Conservation (phyloP, 2,329 filamentous ascomycete species). For the Bipolaris victoriae region DNA sequence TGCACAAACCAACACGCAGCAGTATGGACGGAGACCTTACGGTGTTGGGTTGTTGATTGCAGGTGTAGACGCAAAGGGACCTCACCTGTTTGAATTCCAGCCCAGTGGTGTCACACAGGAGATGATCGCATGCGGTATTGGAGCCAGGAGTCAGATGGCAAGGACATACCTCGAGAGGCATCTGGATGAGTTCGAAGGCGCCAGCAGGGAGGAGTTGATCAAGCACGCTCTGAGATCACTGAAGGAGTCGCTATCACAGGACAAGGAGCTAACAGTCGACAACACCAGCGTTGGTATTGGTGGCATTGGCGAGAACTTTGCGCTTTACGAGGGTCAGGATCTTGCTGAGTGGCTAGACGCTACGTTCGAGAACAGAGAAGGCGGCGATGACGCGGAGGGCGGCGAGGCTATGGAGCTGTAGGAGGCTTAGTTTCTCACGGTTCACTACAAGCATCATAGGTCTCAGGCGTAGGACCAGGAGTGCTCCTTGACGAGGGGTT, state of each 20-base stretch:
- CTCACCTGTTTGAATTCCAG: slow-evolving; percentile 98
- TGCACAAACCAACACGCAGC: slow-evolving; percentile 96
- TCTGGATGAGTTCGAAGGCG: slow-evolving; percentile 79
- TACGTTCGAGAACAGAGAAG: slow-evolving; percentile 56
- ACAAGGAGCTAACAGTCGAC: slow-evolving; percentile 96
- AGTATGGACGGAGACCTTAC: slow-evolving; percentile 95
- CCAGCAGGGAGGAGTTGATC: slow-evolving; percentile 82
- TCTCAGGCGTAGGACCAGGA: not conserved
- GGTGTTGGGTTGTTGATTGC: slow-evolving; percentile 92
- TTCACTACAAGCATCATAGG: not conserved
- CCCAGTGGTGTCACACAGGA: slow-evolving; percentile 95
- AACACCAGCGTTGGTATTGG: slow-evolving; percentile 93
- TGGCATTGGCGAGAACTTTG: slow-evolving; percentile 80
- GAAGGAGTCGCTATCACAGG: slow-evolving; percentile 94
- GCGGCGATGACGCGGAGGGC: slow-evolving; percentile 43
- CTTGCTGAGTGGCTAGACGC: slow-evolving; percentile 86
- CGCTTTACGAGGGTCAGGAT: slow-evolving; percentile 87
- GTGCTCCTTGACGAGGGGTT: not conserved
- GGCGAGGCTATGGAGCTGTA: slow-evolving; percentile 59
- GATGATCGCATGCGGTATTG: slow-evolving; percentile 96
- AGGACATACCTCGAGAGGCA: slow-evolving; percentile 95
- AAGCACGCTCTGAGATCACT: slow-evolving; percentile 87
- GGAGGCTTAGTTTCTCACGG: not conserved
- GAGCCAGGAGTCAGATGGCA: slow-evolving; percentile 95
- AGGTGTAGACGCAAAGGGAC: slow-evolving; percentile 90